phyloP scores from a whole-genome alignment of 2,329 filamentous ascomycete species.

The Neoscytalidium dimidiatum region DNA sequence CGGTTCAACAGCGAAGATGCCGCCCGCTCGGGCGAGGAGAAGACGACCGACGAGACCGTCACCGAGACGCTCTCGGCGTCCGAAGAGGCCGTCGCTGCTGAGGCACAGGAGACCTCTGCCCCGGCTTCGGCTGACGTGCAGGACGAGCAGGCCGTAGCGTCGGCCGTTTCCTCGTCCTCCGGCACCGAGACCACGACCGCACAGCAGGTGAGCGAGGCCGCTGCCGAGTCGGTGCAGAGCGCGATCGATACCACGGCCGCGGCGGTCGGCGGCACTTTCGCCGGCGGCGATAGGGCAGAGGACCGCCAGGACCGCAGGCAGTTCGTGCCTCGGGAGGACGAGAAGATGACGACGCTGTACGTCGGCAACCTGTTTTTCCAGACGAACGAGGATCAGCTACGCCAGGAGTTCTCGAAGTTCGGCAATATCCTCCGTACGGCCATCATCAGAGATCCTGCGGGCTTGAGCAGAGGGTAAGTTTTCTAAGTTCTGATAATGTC shows the following conservation, averaged over 20 bases:
- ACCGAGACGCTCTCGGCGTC: constrained; percentile 33
- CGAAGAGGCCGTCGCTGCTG: constrained; percentile 27
- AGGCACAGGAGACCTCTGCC: neutral
- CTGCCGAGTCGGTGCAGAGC: neutral
- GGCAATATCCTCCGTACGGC: constrained; percentile 55
- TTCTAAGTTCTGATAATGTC: neutral
- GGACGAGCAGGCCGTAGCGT: constrained; percentile 2
- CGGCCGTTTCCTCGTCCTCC: constrained; percentile 26
- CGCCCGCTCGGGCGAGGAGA: constrained; percentile 28
- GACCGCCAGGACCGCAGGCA: neutral
- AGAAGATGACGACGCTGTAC: constrained; percentile 52
- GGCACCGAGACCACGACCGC: constrained; percentile 25
- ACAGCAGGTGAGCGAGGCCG: neutral
- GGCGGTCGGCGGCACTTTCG: constrained; percentile 14
- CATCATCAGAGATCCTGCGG: constrained; percentile 62
- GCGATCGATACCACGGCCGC: constrained; percentile 27
- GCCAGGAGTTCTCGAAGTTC: constrained; percentile 61
- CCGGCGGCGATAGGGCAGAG: constrained; percentile 21
- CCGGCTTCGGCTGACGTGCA: neutral
- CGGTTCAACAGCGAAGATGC: constrained; percentile 51
- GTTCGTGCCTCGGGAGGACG: constrained; percentile 17
- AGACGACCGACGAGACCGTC: constrained; percentile 39
- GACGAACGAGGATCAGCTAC: constrained; percentile 61
- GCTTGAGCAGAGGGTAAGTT: constrained; percentile 68
- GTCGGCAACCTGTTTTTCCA: constrained; percentile 72